Evolutionary conservation across 1,284 basidiomycete species (phyloP), one percentile per base, ranked within the genome.

Genomic region (Kwoniella shivajii): DNA sequence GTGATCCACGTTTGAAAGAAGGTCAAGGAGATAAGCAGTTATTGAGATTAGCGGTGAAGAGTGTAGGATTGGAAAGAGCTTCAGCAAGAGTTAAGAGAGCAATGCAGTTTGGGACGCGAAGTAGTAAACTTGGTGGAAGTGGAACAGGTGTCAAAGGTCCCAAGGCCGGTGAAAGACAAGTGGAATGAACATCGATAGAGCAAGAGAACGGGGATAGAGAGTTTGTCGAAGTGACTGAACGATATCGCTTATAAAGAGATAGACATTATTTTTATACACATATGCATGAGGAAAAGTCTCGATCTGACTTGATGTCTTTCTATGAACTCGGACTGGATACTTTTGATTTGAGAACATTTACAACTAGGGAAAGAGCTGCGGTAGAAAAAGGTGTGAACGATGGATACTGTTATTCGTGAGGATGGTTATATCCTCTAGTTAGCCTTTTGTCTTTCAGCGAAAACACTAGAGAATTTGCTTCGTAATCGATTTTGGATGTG

Each of bases 71-170:
- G 39, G 72, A 82, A 2, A 82, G 85, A 56, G 87, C 90, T 4
- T 87, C 86, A 53, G 65, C 65, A 47, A 81, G 90, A 59, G 91
- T 88, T 69, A 99, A 99, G 79, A 76, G 90, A 50, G 95, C 95
- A 5, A 98, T 98, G 88, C 95, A 99, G 73, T 99, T 99, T 80
- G 95, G 95, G 3, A 91, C 88, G 60, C 84, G 89, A 73, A 92
- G 91, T 45, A 92, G 93, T 3, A 85, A 93, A 68, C 93, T 98
- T 88, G 64, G 65, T 51, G 66, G 59, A n/a, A 52, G 33, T 16
- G 61, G 60, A 20, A 50, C 36, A 4, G 59, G 59, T 2, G 56
- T 61, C 18, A 64, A 57, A 44, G 66, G 69, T 9, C 60, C 56
- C 11, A 65, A 59, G 20, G 68, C 66, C 1, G 68, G 64, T 2